Conservation (phyloP, 23 red algal genomes). For the Pyropia haitanensis region DNA sequence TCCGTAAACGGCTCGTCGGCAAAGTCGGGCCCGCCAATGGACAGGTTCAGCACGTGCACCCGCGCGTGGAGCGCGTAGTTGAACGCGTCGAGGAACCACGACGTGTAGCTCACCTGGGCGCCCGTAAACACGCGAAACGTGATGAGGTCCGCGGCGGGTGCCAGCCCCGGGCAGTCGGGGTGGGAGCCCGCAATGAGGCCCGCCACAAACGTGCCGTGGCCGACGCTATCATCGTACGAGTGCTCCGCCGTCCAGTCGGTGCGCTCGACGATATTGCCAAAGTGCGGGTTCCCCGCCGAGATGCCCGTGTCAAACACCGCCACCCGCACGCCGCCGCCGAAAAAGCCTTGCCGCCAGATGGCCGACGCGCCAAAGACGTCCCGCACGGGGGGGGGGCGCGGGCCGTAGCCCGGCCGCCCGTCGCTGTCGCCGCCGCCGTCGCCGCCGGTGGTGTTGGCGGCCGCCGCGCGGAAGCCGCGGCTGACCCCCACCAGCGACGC, state of each 20-base stretch:
- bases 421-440: no score
- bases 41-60: constrained; percentile 73
- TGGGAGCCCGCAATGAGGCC: constrained; percentile 62
- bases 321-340: constrained; percentile 47
- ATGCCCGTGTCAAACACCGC: constrained; percentile 87
- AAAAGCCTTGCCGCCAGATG: constrained; percentile 40
- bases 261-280: constrained; percentile 10
- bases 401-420: no score
- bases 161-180: constrained; percentile 61
- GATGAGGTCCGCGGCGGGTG: constrained; percentile 51
- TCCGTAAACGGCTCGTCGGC: constrained; percentile 72
- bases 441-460: no score
- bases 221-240: constrained; percentile 49
- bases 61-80: constrained; percentile 69
- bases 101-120: constrained; percentile 55
- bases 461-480: no score
- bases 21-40: constrained; percentile 80
- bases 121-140: constrained; percentile 66
- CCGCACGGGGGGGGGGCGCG: constrained; percentile 6
- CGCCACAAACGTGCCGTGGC: constrained; percentile 87
- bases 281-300: constrained; percentile 10
- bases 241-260: constrained; percentile 79
- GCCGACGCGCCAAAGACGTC: constrained; percentile 38
- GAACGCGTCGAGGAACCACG: constrained; percentile 91
- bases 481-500: no score